These are phyloP conservation scores for Gossypium stocksii DNA, from an alignment of 345 rosid species.

Conservation along the genomic window DNA sequence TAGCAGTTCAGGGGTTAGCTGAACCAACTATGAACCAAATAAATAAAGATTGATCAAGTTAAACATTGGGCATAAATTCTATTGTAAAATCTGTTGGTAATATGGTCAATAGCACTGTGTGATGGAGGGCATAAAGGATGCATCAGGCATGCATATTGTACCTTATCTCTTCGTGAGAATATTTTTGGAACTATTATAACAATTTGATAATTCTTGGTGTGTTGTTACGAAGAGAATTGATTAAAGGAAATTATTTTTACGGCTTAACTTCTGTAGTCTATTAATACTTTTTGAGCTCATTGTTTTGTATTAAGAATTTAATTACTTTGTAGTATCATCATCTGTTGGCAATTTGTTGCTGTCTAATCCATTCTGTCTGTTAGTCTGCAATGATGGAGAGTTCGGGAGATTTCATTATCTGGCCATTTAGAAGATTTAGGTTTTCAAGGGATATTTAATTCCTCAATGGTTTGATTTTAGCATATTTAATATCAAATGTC, in stretches of 20 bases:
- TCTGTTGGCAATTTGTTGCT: not conserved
- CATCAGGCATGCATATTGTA: not conserved
- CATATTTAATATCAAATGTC: not conserved
- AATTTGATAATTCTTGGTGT: not conserved
- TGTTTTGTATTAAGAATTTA: not conserved
- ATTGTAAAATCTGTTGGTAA: not conserved
- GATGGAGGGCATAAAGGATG: not conserved
- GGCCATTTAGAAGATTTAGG: not conserved
- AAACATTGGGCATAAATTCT: not conserved
- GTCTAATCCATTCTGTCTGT: not conserved
- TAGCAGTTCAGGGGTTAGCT: not conserved
- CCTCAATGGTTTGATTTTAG: not conserved
- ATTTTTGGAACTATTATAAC: not conserved
- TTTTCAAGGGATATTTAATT: not conserved
- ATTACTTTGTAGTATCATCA: not conserved
- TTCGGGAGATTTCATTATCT: not conserved
- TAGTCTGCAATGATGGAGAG: not conserved
- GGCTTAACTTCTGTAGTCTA: not conserved
- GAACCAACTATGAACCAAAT: not conserved
- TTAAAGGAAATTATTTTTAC: not conserved
- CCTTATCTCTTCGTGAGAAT: not conserved
- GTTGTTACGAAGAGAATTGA: too few species aligned
- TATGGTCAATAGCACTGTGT: not conserved
- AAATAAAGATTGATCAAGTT: not conserved
- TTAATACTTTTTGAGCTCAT: not conserved